Base-by-base conservation (phyloP, 106 monocot genomes). In the Acanthochlamys bracteata region DNA sequence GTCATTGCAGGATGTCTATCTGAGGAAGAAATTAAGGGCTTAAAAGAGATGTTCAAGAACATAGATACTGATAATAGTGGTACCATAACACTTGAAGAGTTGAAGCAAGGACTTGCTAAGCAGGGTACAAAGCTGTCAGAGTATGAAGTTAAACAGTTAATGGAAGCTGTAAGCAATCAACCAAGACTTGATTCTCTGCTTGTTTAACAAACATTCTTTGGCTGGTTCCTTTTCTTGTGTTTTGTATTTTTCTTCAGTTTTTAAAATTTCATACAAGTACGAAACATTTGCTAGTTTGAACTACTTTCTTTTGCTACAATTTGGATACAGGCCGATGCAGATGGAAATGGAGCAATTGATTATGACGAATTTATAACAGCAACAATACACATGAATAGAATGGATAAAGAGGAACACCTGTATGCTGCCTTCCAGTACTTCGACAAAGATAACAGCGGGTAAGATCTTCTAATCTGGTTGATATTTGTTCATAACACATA, bases 11-110 rank as follows among this genome's bases (percentile, higher is more conserved):
- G 77, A 20, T 77, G 77, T 63, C 64, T 83, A 65, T 83, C 78
- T 12, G 75, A 78, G 54, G 82, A 82, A 69, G 82, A 82, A 58
- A 77, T 82, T 24, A 65, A 26, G 33, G 82, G 82, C 0, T 53
- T 84, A 60, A 84, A 84, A 73, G 79, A 84, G 61, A 84, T 84
- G 84, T 84, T 84, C 73, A 79, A 80, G 62, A 57, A 39, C 64
- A 84, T 84, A 66, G 79, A 79, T 53, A 63, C 79, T 11, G 84
- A 84, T 42, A 80, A 84, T 45, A 84, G 73, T 25, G 84, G 84
- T 9, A 80, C 73, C 4, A 84, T 84, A 55, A 84, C 84, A 16
- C 73, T 76, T 11, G 84, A 84, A 70, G 84, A 84, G 67, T 39
- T 84, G 26, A 76, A 67, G 43, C 69, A 79, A 69, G 79, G 84